phyloP scores from a whole-genome alignment of 176 grass and related monocot genomes.

The Eremochloa ophiuroides region DNA sequence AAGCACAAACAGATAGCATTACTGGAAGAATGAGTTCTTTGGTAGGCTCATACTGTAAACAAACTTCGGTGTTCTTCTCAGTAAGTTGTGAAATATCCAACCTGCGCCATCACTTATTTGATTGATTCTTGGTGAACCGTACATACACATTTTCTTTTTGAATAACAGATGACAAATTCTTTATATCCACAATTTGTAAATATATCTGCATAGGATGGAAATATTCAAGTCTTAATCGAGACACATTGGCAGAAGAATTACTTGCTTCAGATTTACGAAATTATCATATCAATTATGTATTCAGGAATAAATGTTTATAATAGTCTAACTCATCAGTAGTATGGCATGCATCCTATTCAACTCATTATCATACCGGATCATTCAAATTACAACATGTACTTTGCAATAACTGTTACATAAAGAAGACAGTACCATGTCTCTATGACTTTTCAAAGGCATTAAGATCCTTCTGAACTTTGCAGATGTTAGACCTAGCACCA shows the following conservation, averaged over 20 bases:
- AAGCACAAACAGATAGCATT: too few species aligned
- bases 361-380: neutral
- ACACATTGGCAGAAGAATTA: neutral
- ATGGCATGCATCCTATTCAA: neutral
- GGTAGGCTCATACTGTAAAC: slow-evolving; percentile 70
- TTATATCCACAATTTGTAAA: slow-evolving; percentile 83
- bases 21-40: slow-evolving; percentile 59
- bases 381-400: neutral
- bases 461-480: slow-evolving; percentile 30
- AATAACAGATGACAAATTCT: slow-evolving; percentile 47
- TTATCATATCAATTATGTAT: neutral
- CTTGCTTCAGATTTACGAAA: neutral
- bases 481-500: neutral
- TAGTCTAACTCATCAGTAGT: neutral
- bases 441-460: slow-evolving; percentile 36
- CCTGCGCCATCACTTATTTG: slow-evolving; percentile 46
- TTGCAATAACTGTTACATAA: neutral
- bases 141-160: slow-evolving; percentile 57
- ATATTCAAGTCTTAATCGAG: slow-evolving; percentile 7
- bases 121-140: slow-evolving; percentile 67
- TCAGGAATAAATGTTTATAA: neutral
- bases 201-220: slow-evolving; percentile 50
- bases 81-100: slow-evolving; percentile 51
- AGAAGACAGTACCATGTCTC: slow-evolving; percentile 50
- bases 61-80: slow-evolving; percentile 42